Evolutionary conservation across 805 yeast genomes (phyloP).

Genomic region (Suhomyces pyralidae): DNA sequence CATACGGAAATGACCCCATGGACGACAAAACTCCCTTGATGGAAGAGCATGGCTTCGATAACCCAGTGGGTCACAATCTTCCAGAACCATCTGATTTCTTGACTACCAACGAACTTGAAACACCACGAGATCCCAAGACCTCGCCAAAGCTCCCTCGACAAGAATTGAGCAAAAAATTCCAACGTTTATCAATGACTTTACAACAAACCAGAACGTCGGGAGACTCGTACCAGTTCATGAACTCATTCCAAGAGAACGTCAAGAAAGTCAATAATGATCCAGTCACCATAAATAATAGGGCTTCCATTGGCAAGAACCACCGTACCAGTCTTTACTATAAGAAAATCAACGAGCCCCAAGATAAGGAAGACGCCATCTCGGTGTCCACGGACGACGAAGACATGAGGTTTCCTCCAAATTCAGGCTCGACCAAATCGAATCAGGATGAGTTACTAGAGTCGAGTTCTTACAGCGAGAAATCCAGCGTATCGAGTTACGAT

Average conservation of each 20-base stretch:
- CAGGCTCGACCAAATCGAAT: neutral
- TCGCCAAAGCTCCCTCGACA: slow-evolving; percentile 27
- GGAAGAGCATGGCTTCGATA: slow-evolving; percentile 7
- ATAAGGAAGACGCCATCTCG: slow-evolving; percentile 7
- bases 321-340: slow-evolving; percentile 32
- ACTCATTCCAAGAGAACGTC: slow-evolving; percentile 38
- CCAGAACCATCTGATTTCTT: neutral
- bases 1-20: slow-evolving; percentile 10
- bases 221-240: slow-evolving; percentile 40
- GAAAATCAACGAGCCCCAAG: slow-evolving; percentile 25
- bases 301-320: slow-evolving; percentile 7
- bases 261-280: slow-evolving; percentile 22
- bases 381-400: neutral
- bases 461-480: slow-evolving; percentile 25
- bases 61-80: slow-evolving; percentile 8
- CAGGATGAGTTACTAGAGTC: slow-evolving; percentile 16
- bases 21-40: slow-evolving; percentile 33
- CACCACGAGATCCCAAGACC: neutral
- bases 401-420: neutral
- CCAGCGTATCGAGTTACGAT: slow-evolving; percentile 20
- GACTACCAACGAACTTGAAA: neutral
- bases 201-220: slow-evolving; percentile 33
- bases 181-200: slow-evolving; percentile 35
- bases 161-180: slow-evolving; percentile 33
- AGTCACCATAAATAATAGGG: slow-evolving; percentile 1